These are phyloP conservation scores for Lachnellula suecica DNA, from an alignment of 2,329 filamentous ascomycete species.

Conservation along the genomic window DNA sequence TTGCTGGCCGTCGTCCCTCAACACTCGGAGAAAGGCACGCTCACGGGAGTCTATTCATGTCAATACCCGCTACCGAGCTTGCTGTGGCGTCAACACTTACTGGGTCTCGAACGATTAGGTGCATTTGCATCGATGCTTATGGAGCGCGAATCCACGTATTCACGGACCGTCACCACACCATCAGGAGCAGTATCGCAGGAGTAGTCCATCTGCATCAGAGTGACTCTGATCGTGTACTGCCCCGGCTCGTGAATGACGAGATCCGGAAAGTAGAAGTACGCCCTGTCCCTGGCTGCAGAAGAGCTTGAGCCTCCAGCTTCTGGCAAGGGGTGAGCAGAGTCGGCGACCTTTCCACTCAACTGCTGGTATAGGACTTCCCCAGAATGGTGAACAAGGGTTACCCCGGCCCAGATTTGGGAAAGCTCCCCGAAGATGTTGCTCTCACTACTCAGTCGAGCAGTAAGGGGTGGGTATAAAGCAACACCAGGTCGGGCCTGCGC, in stretches of 20 bases:
- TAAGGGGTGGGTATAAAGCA: slow-evolving; percentile 28
- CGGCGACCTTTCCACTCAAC: slow-evolving; percentile 26
- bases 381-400: slow-evolving; percentile 26
- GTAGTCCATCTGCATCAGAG: slow-evolving; percentile 31
- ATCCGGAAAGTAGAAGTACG: slow-evolving; percentile 33
- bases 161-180: slow-evolving; percentile 21
- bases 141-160: slow-evolving; percentile 28
- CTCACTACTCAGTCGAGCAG: slow-evolving; percentile 26
- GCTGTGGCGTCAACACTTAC: too few species aligned
- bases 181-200: slow-evolving; percentile 19
- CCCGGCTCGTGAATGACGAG: slow-evolving; percentile 29
- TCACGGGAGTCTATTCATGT: slow-evolving; percentile 25
- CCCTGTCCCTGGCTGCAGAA: slow-evolving; percentile 18
- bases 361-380: slow-evolving; percentile 27
- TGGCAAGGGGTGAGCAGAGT: slow-evolving; percentile 31
- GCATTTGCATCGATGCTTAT: slow-evolving; percentile 25
- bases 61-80: too few species aligned
- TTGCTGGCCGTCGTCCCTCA: slow-evolving; percentile 28
- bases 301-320: slow-evolving; percentile 10
- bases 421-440: slow-evolving; percentile 27
- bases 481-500: slow-evolving; percentile 22
- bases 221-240: slow-evolving; percentile 28
- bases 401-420: slow-evolving; percentile 27
- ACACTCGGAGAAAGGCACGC: slow-evolving; percentile 25
- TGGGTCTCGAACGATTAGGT: slow-evolving; percentile 20